A percentile compares a stretch with the other conserved stretches of the same genome.
phyloP scores from a whole-genome alignment of 2,329 filamentous ascomycete species.

The Talaromyces funiculosus region DNA sequence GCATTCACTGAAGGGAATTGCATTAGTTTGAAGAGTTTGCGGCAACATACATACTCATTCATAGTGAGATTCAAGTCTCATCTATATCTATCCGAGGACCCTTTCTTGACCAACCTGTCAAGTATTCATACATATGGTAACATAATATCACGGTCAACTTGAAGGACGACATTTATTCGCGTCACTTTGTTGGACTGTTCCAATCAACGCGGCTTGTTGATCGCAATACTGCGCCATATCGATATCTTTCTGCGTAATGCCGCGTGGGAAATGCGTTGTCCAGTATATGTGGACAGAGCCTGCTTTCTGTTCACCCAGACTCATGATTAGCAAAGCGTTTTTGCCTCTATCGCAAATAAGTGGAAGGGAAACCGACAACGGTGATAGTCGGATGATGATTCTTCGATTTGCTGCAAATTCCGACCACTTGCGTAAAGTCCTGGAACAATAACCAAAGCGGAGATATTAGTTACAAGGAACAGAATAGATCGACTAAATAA shows the following conservation, averaged over 20 bases:
- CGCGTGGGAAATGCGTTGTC: slow-evolving; percentile 37
- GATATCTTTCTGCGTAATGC: slow-evolving; percentile 33
- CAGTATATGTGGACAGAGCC: slow-evolving; percentile 36
- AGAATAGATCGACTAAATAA: neutral
- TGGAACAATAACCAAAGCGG: slow-evolving; percentile 14
- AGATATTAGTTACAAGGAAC: neutral
- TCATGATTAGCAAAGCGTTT: neutral
- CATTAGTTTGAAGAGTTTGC: neutral
- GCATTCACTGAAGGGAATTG: neutral
- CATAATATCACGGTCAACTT: neutral
- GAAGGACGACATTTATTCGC: slow-evolving; percentile 9
- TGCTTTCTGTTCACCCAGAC: slow-evolving; percentile 16
- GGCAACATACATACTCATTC: neutral
- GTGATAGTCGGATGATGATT: slow-evolving; percentile 38
- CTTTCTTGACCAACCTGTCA: neutral
- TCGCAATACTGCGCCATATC: slow-evolving; percentile 35
- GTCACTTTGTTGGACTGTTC: slow-evolving; percentile 22
- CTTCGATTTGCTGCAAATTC: slow-evolving; percentile 31
- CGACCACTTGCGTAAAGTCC: slow-evolving; percentile 35
- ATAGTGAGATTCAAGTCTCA: neutral
- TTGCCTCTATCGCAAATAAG: no score
- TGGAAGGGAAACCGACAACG: slow-evolving; percentile 24
- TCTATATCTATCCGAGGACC: neutral
- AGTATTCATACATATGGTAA: no score
- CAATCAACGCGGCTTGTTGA: slow-evolving; percentile 29